A percentile compares a stretch with the other conserved stretches of the same genome.
phyloP scores from a whole-genome alignment of 805 yeast species.

The Lachancea meyersii region DNA sequence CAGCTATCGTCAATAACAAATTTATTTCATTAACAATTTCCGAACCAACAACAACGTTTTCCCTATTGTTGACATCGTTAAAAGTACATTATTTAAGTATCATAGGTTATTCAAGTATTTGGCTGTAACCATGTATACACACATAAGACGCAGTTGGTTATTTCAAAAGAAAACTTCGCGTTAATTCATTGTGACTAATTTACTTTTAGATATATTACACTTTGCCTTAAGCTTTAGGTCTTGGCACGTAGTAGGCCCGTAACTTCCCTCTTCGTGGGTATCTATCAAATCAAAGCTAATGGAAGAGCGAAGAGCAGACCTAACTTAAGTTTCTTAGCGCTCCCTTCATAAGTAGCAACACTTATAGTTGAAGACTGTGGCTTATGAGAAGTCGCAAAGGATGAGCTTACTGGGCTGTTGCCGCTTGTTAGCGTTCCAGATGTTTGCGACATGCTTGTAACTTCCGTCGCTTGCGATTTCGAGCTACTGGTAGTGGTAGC shows the following conservation, averaged over 20 bases:
- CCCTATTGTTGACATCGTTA: no score
- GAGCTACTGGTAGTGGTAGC: no score
- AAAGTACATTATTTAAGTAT: no score
- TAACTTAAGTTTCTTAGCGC: conserved; percentile 6
- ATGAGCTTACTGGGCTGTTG: not conserved
- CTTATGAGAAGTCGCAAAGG: not conserved
- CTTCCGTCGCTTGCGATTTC: no score
- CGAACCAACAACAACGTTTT: no score
- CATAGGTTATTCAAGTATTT: no score
- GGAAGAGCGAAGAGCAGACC: conserved; percentile 12
- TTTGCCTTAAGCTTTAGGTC: not conserved
- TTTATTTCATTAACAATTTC: no score
- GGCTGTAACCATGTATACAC: no score
- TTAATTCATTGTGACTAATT: no score
- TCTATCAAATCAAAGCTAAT: conserved; percentile 9
- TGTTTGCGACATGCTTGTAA: not conserved
- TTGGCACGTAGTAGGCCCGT: not conserved
- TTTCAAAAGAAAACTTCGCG: no score
- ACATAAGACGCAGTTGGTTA: no score
- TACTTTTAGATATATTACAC: not conserved
- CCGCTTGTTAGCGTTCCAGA: not conserved
- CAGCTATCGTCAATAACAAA: no score
- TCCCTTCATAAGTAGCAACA: conserved; percentile 9
- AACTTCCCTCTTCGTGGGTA: conserved; percentile 24
- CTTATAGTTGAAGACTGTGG: not conserved